Percentiles rank a stretch among this genome's conserved stretches.
Conservation (phyloP, 768 basidiomycete species). For the Leucocoprinus sp. region DNA sequence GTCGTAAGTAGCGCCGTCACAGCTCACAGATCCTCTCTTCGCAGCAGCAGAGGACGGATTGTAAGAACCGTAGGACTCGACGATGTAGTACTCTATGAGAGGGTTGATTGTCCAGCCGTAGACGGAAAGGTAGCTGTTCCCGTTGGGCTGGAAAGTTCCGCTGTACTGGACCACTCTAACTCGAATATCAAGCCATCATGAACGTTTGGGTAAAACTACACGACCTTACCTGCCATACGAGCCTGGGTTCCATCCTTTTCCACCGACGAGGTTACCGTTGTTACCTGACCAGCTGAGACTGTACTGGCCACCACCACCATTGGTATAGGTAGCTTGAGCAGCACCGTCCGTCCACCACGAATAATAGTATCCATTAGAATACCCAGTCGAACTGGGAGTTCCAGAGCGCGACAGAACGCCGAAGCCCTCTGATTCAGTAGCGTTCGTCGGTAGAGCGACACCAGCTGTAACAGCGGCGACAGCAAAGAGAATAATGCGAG, state of each 20-base stretch:
- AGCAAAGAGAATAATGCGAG: constrained; percentile 12
- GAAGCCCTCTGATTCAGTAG: constrained; percentile 14
- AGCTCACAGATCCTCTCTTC: constrained; percentile 29
- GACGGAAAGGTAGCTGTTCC: constrained; percentile 35
- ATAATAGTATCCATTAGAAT: constrained; percentile 28
- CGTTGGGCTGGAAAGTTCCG: constrained; percentile 28
- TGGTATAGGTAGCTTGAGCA: constrained; percentile 23
- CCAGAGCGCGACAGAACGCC: constrained; percentile 14
- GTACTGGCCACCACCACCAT: constrained; percentile 25
- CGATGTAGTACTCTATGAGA: constrained; percentile 41
- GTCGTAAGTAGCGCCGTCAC: constrained; percentile 35
- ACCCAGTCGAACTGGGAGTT: constrained; percentile 22
- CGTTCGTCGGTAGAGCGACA: constrained; percentile 15
- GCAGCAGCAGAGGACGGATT: constrained; percentile 28
- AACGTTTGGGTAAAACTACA: not conserved
- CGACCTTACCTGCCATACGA: constrained; percentile 16
- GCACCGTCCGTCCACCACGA: constrained; percentile 28
- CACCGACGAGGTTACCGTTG: constrained; percentile 30
- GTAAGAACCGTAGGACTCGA: constrained; percentile 32
- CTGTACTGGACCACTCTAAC: constrained; percentile 30
- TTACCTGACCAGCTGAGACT: constrained; percentile 24
- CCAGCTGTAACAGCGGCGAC: constrained; percentile 15
- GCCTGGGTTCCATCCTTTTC: constrained; percentile 32
- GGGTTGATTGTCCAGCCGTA: constrained; percentile 40
- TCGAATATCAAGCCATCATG: not conserved